These are phyloP conservation scores for Gillenia trifoliata DNA, from an alignment of 306 rosid species.

Conservation along the genomic window DNA sequence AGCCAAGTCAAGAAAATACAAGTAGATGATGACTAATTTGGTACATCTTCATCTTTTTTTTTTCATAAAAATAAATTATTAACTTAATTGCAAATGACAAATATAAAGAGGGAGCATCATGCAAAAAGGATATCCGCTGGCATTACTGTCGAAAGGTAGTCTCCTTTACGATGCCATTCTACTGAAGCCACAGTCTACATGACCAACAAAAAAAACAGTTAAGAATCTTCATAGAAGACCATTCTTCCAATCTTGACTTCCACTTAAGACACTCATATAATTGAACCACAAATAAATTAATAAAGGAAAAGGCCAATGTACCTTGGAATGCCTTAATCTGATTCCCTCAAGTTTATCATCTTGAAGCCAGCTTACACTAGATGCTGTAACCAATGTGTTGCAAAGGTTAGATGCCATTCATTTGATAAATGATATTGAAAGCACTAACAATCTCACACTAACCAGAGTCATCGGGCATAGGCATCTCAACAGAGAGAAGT, in stretches of 20 bases:
- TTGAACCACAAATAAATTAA: not conserved
- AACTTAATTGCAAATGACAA: not conserved
- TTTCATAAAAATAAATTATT: not conserved
- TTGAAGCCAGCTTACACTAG: conserved; percentile 69
- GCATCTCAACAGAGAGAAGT: conserved; percentile 51
- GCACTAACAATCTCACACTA: conserved; percentile 23
- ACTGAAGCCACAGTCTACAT: conserved; percentile 76
- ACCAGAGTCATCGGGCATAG: conserved; percentile 60
- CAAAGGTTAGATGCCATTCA: conserved; percentile 21
- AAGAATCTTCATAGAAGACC: conserved; percentile 3
- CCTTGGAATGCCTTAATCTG: conserved; percentile 81
- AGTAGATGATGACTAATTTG: not conserved
- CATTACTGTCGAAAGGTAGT: conserved; percentile 85
- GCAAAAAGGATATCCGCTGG: conserved; percentile 88
- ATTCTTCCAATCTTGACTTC: conserved; percentile 4
- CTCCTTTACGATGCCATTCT: conserved; percentile 97
- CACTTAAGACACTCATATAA: conserved; percentile 6
- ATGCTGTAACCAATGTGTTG: conserved; percentile 15
- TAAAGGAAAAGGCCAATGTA: conserved; percentile 24
- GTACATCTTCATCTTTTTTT: not conserved
- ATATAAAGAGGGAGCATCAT: not conserved
- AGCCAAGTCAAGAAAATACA: conserved; percentile 61
- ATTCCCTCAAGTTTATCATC: conserved; percentile 65
- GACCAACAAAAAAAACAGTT: conserved; percentile 17
- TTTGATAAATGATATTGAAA: conserved; percentile 8